Evolutionary conservation across 2,329 filamentous ascomycete genomes (phyloP).

Genomic region (Rhexocercosporidium sp.): DNA sequence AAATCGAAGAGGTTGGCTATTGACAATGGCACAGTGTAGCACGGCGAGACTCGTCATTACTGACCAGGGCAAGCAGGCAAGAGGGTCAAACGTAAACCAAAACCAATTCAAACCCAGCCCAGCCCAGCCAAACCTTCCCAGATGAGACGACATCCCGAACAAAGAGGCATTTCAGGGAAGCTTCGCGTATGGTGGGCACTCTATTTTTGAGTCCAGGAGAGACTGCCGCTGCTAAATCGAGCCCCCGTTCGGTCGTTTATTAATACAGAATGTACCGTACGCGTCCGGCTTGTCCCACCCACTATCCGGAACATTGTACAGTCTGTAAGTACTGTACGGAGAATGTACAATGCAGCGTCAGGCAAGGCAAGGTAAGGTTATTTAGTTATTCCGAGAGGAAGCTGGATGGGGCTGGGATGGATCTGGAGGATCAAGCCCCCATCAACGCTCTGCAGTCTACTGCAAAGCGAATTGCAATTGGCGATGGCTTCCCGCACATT

Average conservation of each 20-base stretch:
- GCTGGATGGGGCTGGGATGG: not conserved
- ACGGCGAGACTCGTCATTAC: not conserved
- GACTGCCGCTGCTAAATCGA: constrained; percentile 36
- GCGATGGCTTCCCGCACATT: constrained; percentile 1
- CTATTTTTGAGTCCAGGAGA: constrained; percentile 25
- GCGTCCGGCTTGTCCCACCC: constrained; percentile 2
- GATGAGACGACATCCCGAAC: constrained; percentile 26
- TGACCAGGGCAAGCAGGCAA: constrained; percentile 13
- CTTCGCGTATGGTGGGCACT: constrained; percentile 23
- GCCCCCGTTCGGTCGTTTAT: constrained; percentile 19
- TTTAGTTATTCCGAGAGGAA: not conserved
- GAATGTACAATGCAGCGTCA: not conserved
- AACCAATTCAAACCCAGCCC: not conserved
- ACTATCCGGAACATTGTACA: not conserved
- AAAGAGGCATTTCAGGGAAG: constrained; percentile 31
- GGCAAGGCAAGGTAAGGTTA: not conserved
- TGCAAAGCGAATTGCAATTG: constrained; percentile 1
- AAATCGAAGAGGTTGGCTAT: not conserved
- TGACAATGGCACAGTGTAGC: constrained; percentile 3
- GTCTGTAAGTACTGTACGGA: not conserved
- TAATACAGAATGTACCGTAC: constrained; percentile 24
- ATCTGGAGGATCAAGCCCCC: constrained; percentile 8
- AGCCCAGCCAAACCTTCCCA: constrained; percentile 14
- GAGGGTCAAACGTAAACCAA: constrained; percentile 11
- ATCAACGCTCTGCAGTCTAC: not conserved